Base-by-base conservation (phyloP, 1,139 yeast species). In the Tardiomyces blankii region DNA sequence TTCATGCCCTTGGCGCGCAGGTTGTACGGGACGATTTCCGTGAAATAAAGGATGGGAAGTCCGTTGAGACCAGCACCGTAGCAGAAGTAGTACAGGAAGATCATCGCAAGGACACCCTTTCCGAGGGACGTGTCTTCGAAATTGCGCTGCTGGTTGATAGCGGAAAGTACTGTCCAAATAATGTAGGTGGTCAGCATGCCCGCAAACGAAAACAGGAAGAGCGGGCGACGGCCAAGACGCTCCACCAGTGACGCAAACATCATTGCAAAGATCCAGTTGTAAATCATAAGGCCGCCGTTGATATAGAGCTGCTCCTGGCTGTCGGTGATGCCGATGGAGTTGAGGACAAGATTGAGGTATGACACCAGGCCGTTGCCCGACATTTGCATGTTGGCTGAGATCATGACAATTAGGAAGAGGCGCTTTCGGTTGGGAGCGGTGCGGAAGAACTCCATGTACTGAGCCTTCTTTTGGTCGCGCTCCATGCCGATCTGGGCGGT, bases 281-380 rank as follows among this genome's bases (percentile, higher is more conserved):
- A 69, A 41, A 67, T 62, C 65, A 65, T 54, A 12, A 49, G 40
- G 14, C 59, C 54, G 11, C 49, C 46, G 44, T 56, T 57, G 46
- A 56, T 48, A 30, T 42, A 40, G 11, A 54, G 68, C 60, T 73
- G 75, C 46, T 56, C 55, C 18, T 56, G 56, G 16, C 63, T 53
- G 30, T 57, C 63, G 33, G 73, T 72, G 48, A 72, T 68, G 43
- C 74, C 73, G 52, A 70, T 68, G 25, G 70, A 63, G 47, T 61
- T 58, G 51, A 70, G 62, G 18, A 72, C 73, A 49, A 65, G 62
- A 46, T 63, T 65, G 48, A 73, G 61, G 60, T 70, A 72, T 1
- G 75, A 68, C 18, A 71, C 71, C 47, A 73, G 64, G 38, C 73
- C 74, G 41, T 58, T 58, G 14, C 61, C 61, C 12, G 72, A 65